A percentile compares a stretch with the other conserved stretches of the same genome.
Evolutionary conservation across 1,139 yeast species (phyloP).

Genomic region (Ogataea hybrid): DNA sequence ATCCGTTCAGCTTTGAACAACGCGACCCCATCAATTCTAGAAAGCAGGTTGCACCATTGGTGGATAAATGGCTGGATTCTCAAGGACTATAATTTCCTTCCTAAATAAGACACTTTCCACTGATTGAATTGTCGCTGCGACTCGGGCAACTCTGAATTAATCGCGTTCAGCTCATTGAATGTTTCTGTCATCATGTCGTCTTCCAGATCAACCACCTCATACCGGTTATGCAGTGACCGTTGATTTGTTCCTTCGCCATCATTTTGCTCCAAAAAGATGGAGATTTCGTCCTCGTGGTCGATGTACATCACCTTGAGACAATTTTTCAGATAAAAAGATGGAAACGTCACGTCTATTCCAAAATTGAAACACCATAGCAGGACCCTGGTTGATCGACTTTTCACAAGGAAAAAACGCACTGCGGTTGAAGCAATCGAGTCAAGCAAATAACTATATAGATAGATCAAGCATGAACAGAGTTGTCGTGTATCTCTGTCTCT

Average conservation of each 20-base stretch:
- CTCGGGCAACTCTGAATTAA: slow-evolving; percentile 34
- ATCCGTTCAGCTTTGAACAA: slow-evolving; percentile 39
- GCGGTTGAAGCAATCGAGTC: slow-evolving; percentile 32
- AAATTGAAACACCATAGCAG: slow-evolving; percentile 59
- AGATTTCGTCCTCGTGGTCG: slow-evolving; percentile 15
- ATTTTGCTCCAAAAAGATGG: slow-evolving; percentile 12
- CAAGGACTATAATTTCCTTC: slow-evolving; percentile 1
- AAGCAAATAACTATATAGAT: slow-evolving; percentile 23
- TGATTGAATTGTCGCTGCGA: slow-evolving; percentile 23
- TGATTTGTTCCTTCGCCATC: slow-evolving; percentile 15
- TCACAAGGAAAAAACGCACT: slow-evolving; percentile 25
- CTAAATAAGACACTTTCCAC: slow-evolving; percentile 32
- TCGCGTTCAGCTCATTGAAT: slow-evolving; percentile 23
- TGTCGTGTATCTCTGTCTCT: slow-evolving; percentile 20
- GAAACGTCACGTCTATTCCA: slow-evolving; percentile 38
- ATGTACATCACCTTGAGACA: slow-evolving; percentile 40
- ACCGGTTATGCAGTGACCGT: slow-evolving; percentile 13
- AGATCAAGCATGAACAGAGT: slow-evolving; percentile 23
- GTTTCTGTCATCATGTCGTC: slow-evolving; percentile 32
- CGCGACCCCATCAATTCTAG: slow-evolving; percentile 62
- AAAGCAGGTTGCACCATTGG: slow-evolving; percentile 78
- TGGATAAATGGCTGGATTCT: slow-evolving; percentile 16
- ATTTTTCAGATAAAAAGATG: slow-evolving; percentile 26
- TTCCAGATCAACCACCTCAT: slow-evolving; percentile 26
- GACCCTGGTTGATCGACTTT: slow-evolving; percentile 27